Percentiles rank a stretch among this genome's conserved stretches.
Conservation (phyloP, 176 grass and related monocot species). For the Pharus latifolius region DNA sequence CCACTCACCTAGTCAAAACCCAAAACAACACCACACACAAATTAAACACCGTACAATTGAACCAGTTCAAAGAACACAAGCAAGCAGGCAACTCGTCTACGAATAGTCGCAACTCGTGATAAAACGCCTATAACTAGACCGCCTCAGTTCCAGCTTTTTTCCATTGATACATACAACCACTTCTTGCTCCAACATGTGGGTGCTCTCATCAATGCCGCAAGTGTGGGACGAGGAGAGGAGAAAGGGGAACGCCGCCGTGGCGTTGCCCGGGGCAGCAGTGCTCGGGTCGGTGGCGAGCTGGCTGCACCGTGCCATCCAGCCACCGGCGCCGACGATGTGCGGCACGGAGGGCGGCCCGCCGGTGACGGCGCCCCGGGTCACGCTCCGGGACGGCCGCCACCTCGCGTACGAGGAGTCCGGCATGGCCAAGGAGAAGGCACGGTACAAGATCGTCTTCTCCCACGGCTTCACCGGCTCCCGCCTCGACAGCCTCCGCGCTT, state of each 20-base stretch:
- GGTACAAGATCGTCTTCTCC: conserved; percentile 46
- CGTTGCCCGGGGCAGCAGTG: not conserved
- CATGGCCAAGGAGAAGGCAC: conserved; percentile 39
- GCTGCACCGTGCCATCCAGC: conserved; percentile 15
- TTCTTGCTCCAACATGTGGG: too few species aligned
- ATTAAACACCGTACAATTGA: too few species aligned
- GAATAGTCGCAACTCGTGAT: too few species aligned
- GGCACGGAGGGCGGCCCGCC: conserved; percentile 58
- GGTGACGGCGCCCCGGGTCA: conserved; percentile 49
- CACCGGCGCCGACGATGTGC: conserved; percentile 40
- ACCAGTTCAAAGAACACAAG: too few species aligned
- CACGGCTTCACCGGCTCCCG: conserved; percentile 61
- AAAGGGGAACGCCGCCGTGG: too few species aligned
- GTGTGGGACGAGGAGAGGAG: not conserved
- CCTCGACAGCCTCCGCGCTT: conserved; percentile 31
- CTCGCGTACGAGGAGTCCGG: conserved; percentile 67
- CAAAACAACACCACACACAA: too few species aligned
- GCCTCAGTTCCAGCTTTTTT: too few species aligned
- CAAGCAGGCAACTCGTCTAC: too few species aligned
- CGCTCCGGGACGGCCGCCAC: conserved; percentile 49
- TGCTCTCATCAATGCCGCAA: too few species aligned
- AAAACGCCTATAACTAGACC: too few species aligned
- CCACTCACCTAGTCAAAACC: too few species aligned
- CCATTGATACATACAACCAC: too few species aligned
- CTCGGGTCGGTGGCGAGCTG: not conserved